Percentiles rank a stretch among this genome's conserved stretches.
Conservation (phyloP, 805 yeast species). For the Lachancea meyersii region DNA sequence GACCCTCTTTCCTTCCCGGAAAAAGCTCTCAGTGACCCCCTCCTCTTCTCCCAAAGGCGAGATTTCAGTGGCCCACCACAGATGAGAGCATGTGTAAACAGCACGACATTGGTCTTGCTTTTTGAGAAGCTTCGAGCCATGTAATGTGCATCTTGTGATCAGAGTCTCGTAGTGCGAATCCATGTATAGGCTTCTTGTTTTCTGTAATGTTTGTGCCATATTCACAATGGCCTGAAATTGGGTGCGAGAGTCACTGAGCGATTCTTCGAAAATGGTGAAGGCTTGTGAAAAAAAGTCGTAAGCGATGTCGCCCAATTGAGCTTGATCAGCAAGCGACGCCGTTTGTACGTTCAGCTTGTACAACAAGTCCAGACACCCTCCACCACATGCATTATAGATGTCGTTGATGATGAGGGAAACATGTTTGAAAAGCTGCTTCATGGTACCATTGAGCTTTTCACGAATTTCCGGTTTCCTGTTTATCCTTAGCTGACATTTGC, state of each 20-base stretch:
- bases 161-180: slow-evolving; percentile 64
- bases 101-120: slow-evolving; percentile 95
- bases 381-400: slow-evolving; percentile 37
- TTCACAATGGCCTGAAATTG: slow-evolving; percentile 49
- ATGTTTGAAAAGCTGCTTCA: slow-evolving; percentile 62
- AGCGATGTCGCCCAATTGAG: slow-evolving; percentile 60
- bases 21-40: slow-evolving; percentile 36
- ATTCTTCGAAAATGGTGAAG: slow-evolving; percentile 73
- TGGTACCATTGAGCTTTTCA: slow-evolving; percentile 19
- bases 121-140: slow-evolving; percentile 80
- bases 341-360: slow-evolving; percentile 51
- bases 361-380: slow-evolving; percentile 29
- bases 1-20: slow-evolving; percentile 61
- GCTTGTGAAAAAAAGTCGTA: slow-evolving; percentile 88
- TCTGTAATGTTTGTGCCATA: slow-evolving; percentile 46
- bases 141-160: slow-evolving; percentile 78
- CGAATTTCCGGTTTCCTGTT: slow-evolving; percentile 20
- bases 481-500: slow-evolving; percentile 37
- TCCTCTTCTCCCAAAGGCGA: slow-evolving; percentile 42
- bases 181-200: slow-evolving; percentile 43
- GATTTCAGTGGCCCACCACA: slow-evolving; percentile 87
- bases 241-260: slow-evolving; percentile 45
- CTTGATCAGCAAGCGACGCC: slow-evolving; percentile 76
- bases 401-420: slow-evolving; percentile 66
- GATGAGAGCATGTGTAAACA: slow-evolving; percentile 74